A percentile compares a stretch with the other conserved stretches of the same genome.
phyloP scores from a whole-genome alignment of 1,284 basidiomycete species.

The Caloboletus inedulis region DNA sequence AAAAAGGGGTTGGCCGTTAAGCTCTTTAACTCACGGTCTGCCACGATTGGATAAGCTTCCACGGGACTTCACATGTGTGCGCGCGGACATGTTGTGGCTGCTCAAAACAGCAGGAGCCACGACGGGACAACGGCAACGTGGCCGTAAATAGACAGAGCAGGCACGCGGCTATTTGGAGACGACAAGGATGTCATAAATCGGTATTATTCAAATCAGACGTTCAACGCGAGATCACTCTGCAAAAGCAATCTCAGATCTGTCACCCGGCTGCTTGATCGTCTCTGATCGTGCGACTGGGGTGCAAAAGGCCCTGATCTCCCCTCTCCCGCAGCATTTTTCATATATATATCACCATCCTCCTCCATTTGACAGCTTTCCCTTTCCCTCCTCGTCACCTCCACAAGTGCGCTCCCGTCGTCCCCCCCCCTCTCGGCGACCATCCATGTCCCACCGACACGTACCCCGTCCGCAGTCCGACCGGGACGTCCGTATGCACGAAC shows the following conservation, averaged over 20 bases:
- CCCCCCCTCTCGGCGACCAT: slow-evolving; percentile 15
- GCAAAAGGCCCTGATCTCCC: slow-evolving; percentile 39
- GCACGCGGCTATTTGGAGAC: slow-evolving; percentile 49
- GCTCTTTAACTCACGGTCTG: slow-evolving; percentile 36
- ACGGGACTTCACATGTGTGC: slow-evolving; percentile 33
- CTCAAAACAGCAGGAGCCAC: slow-evolving; percentile 29
- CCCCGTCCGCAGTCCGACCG: slow-evolving; percentile 54
- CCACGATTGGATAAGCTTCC: slow-evolving; percentile 37
- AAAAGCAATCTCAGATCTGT: slow-evolving; percentile 36
- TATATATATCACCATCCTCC: slow-evolving; percentile 54
- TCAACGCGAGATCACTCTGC: slow-evolving; percentile 39
- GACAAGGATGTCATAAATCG: slow-evolving; percentile 36
- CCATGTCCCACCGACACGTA: slow-evolving; percentile 62
- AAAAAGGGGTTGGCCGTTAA: slow-evolving; percentile 35
- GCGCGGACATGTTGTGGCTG: slow-evolving; percentile 32
- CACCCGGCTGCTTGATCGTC: slow-evolving; percentile 46
- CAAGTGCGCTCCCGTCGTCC: slow-evolving; percentile 25
- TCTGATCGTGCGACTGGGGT: slow-evolving; percentile 52
- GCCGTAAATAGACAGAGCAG: slow-evolving; percentile 39
- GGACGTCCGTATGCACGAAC: slow-evolving; percentile 64
- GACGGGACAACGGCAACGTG: slow-evolving; percentile 44
- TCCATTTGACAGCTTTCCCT: slow-evolving; percentile 43
- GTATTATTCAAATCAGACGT: slow-evolving; percentile 40
- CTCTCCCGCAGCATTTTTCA: slow-evolving; percentile 41
- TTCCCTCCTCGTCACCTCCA: slow-evolving; percentile 34